These are phyloP conservation scores for Mortierella sp. DNA, from an alignment of 371 early-diverging fungal genomes.

Conservation along the genomic window DNA sequence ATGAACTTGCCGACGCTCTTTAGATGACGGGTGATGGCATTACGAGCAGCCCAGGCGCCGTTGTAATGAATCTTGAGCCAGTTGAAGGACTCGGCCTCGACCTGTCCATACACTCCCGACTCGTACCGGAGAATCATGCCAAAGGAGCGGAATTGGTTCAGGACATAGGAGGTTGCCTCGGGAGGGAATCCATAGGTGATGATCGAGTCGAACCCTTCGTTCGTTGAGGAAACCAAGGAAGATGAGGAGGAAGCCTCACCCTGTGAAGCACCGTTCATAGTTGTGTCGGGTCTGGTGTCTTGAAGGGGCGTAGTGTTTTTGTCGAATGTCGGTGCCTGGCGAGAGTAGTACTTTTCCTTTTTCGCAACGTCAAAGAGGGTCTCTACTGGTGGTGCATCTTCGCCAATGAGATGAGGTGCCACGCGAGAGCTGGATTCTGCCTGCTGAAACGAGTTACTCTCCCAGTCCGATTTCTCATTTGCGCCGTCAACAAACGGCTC, in stretches of 20 bases:
- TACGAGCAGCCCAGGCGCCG: conserved; percentile 37
- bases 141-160: conserved; percentile 48
- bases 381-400: conserved; percentile 53
- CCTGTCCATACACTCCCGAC: conserved; percentile 40
- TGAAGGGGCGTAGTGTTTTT: conserved; percentile 3
- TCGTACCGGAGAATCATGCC: conserved; percentile 37
- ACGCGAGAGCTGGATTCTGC: conserved; percentile 23
- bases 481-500: conserved; percentile 43
- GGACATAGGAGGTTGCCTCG: conserved; percentile 40
- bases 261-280: background rate
- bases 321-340: conserved; percentile 20
- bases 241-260: background rate
- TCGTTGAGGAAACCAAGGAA: background rate
- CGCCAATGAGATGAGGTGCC: conserved; percentile 38
- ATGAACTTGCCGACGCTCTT: conserved; percentile 39
- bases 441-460: conserved; percentile 40
- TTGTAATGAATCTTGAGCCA: conserved; percentile 49
- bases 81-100: conserved; percentile 37
- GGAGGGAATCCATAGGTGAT: conserved; percentile 54
- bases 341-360: conserved; percentile 43
- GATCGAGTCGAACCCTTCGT: conserved; percentile 28
- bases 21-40: conserved; percentile 34
- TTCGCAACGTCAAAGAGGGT: conserved; percentile 45
- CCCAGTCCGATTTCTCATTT: conserved; percentile 37
- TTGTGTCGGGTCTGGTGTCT: conserved; percentile 27